A percentile compares a stretch with the other conserved stretches of the same genome.
These are phyloP conservation scores for Nigrograna mackinnonii DNA, from an alignment of 2,329 filamentous ascomycete species.

Conservation along the genomic window DNA sequence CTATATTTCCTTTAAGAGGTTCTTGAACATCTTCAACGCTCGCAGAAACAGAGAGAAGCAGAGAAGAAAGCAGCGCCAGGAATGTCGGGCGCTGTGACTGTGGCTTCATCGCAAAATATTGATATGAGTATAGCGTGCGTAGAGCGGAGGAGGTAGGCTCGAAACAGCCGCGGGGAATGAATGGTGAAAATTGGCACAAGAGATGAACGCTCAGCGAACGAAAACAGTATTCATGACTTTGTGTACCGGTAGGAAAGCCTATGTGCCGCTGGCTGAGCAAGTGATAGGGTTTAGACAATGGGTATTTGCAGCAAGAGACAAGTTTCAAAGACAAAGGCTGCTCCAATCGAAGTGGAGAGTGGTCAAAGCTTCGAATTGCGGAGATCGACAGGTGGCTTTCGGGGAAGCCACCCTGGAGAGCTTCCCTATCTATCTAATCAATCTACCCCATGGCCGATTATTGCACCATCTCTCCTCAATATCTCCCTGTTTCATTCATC, in stretches of 20 bases:
- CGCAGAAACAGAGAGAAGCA: conserved; percentile 1
- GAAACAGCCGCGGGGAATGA: no score
- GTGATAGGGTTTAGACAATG: background rate
- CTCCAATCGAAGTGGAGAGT: background rate
- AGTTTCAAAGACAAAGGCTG: background rate
- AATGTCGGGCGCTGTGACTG: background rate
- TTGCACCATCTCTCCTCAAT: no score
- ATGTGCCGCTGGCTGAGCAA: background rate
- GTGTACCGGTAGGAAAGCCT: background rate
- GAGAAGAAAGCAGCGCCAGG: background rate
- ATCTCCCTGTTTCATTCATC: no score
- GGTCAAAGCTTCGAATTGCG: background rate
- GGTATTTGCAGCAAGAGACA: background rate
- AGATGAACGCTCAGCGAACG: conserved; percentile 16
- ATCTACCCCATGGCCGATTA: no score
- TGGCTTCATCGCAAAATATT: background rate
- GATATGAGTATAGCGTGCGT: background rate
- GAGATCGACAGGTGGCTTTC: conserved; percentile 5
- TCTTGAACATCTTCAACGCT: conserved; percentile 28
- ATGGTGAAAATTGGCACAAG: no score
- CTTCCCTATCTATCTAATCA: no score
- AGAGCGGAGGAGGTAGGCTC: conserved; percentile 1
- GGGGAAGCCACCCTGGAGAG: no score
- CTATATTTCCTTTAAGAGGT: conserved; percentile 28
- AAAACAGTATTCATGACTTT: conserved; percentile 15